Base-by-base conservation (phyloP, 1,139 yeast species). In the Yamadazyma sp. region DNA sequence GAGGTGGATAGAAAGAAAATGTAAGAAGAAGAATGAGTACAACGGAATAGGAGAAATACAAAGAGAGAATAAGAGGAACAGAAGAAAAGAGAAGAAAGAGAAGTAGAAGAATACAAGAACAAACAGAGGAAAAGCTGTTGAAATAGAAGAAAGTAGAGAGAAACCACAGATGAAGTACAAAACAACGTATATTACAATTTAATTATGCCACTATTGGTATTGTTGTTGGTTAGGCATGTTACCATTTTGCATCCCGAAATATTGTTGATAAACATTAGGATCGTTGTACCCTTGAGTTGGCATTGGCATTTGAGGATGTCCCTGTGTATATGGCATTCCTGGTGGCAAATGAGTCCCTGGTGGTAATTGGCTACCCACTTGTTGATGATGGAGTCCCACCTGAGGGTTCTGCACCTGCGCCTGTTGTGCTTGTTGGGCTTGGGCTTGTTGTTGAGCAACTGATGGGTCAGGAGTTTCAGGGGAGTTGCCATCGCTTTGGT, bases 241-340 rank as follows among this genome's bases (percentile, higher is more conserved):
- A 33, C 70, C 71, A 47, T 70, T 62, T 47, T 73, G 78, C 61
- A 76, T 73, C 52, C 73, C 78, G 56, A 78, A 80, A 56, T 78
- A 79, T 48, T 77, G 81, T 56, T 78, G 81, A 51, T 77, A 76
- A 37, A 73, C 80, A 40, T 74, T 74, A n/a, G 56, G 57, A 44
- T 59, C 63, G 39, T 52, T 54, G 40, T 56, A 56, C 18, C 50
- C 56, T 31, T 50, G 52, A 11, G 52, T 54, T 30, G 57, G 65
- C 48, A 59, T 60, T 12, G 73, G 73, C 57, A 68, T 62, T 46
- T 59, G 68, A 17, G 71, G 72, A 34, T 49, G 54, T 11, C 45
- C 35, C 24, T 46, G 48, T 24, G 71, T 72, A 50, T 67, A 69
- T 33, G 75, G 74, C 54, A 68, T 67, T 28, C 72, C 73, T 43